phyloP scores from a whole-genome alignment of 495 filamentous ascomycete genomes.

The Lepidopterella palustris region DNA sequence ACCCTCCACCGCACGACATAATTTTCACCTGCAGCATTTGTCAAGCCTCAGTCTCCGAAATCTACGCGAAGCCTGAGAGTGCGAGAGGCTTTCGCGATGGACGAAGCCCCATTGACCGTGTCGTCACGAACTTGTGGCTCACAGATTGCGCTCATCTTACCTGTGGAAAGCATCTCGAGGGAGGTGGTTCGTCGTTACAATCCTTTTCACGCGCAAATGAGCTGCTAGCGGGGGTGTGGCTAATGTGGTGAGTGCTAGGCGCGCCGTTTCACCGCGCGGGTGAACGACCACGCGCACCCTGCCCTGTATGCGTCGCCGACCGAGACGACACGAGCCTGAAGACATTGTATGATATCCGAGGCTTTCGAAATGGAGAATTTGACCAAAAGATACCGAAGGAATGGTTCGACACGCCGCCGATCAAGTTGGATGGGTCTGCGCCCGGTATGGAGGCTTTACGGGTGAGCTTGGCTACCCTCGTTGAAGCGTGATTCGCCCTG shows the following conservation, averaged over 20 bases:
- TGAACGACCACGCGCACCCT: conserved; percentile 37
- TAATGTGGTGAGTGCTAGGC: conserved; percentile 25
- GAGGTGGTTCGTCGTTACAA: conserved; percentile 34
- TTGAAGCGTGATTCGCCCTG: background rate
- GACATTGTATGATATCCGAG: conserved; percentile 39
- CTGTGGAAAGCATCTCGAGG: conserved; percentile 41
- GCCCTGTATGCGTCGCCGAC: conserved; percentile 37
- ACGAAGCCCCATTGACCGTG: conserved; percentile 23
- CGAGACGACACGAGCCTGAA: conserved; percentile 32
- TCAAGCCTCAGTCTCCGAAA: conserved; percentile 34
- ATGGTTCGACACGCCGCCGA: conserved; percentile 38
- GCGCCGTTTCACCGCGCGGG: conserved; percentile 39
- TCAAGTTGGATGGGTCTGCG: conserved; percentile 28
- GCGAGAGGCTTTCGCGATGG: conserved; percentile 33
- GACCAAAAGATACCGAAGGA: conserved; percentile 36
- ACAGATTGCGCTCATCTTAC: conserved; percentile 42
- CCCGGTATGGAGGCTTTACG: conserved; percentile 36
- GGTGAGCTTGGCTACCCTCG: conserved; percentile 27
- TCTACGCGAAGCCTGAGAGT: conserved; percentile 33
- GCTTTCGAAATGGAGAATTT: conserved; percentile 33
- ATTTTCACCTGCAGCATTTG: conserved; percentile 43
- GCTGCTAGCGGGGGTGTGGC: background rate
- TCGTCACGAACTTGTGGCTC: conserved; percentile 40
- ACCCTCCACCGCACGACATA: conserved; percentile 31
- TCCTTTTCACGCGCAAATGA: background rate